These are phyloP conservation scores for Phytophthora macrochlamydospora DNA, from an alignment of 352 stramenopile genomes.

Conservation along the genomic window DNA sequence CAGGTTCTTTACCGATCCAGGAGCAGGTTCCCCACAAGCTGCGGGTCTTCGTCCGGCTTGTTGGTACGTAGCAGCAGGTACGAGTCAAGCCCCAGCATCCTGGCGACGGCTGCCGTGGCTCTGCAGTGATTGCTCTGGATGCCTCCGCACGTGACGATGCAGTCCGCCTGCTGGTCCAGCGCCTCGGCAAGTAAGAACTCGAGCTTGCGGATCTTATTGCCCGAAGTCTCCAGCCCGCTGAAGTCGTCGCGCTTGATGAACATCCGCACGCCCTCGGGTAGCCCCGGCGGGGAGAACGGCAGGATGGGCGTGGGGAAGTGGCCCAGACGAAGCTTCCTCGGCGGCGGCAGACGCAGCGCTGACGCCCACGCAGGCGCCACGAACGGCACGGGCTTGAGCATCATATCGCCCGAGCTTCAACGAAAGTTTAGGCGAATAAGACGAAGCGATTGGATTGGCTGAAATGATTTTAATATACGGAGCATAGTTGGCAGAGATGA, in stretches of 20 bases:
- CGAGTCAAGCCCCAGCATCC: constrained; percentile 92
- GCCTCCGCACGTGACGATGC: constrained; percentile 93
- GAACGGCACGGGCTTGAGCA: constrained; percentile 75
- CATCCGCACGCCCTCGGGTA: constrained; percentile 72
- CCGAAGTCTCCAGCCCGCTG: constrained; percentile 91
- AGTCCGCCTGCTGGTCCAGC: constrained; percentile 81
- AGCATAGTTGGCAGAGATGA: not conserved
- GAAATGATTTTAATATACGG: not conserved
- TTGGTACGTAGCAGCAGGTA: constrained; percentile 91
- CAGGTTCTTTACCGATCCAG: constrained; percentile 56
- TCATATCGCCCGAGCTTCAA: constrained; percentile 9
- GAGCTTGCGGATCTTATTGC: constrained; percentile 96
- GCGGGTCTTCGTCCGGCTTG: constrained; percentile 72
- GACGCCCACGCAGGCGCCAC: constrained; percentile 61
- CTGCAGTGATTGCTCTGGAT: constrained; percentile 96
- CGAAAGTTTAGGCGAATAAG: not conserved
- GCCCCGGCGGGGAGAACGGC: constrained; percentile 67
- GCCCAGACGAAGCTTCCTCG: constrained; percentile 59
- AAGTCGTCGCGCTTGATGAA: constrained; percentile 91
- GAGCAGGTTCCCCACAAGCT: constrained; percentile 75
- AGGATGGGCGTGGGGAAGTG: constrained; percentile 87
- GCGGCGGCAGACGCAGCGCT: constrained; percentile 48
- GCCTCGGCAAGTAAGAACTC: constrained; percentile 94
- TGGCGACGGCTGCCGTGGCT: constrained; percentile 78
- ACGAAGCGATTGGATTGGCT: not conserved